Base-by-base conservation (phyloP, 495 filamentous ascomycete genomes). In the Trichoderma gamsii region DNA sequence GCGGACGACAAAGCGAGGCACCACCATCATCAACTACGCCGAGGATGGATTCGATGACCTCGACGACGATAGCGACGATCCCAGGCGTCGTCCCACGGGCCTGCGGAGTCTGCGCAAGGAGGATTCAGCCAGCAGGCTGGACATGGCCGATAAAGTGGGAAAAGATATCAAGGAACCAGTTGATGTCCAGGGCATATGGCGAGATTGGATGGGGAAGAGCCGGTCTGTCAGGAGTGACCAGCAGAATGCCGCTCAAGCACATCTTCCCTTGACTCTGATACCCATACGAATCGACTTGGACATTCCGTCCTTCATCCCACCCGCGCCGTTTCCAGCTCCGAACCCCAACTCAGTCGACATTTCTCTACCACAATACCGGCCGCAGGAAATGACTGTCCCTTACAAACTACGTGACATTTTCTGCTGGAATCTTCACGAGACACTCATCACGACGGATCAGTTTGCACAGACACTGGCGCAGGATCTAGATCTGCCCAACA, bases 261-360 rank as follows among this genome's bases (percentile, higher is more conserved):
- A 88, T 66, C 85, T 98, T 35, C 95, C 96, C 29, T 83, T 96
- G 29, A 95, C 92, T 4, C 84, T 97, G 29, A 93, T 99, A 65
- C 95, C 95, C 9, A 97, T 99, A 70, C 91, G 96, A 63, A 93
- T 99, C 73, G 95, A 99, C 73, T 83, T 99, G 71, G 94, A 99
- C 74, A 88, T 97, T 13, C 86, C 90, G 32, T 80, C 91, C 43
- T 93, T 90, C 80, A 83, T 87, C 44, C 91, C 95, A 46, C 76
- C 85, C 63, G 84, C 93, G 63, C 82, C 93, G 3, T 83, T 97
- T 69, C 87, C 90, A 27, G 71, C 87, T 64, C 88, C 90, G 13
- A 81, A 84, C 69, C 84, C 85, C 64, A 77, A 84, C 13, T 70
- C 71, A n/a, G 82, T 81, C 70, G 87, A 90, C 72, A 84, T 86